Base-by-base conservation (phyloP, 176 grass and related monocot genomes). In the Thalia dealbata region DNA sequence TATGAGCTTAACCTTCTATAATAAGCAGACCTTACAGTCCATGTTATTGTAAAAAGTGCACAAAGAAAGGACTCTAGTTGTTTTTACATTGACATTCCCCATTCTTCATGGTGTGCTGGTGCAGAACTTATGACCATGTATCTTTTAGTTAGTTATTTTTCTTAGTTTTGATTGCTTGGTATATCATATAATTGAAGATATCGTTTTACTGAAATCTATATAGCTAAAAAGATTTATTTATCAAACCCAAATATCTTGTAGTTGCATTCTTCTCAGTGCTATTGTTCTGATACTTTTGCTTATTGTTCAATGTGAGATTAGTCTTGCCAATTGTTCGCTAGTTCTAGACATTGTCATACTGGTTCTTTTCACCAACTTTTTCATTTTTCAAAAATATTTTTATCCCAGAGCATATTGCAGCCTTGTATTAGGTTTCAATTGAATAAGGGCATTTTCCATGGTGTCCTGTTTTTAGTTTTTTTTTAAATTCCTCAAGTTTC, bases 401-500 rank as follows among this genome's bases (percentile, higher is more conserved):
- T 23, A 58, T 58, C 54, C 54, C 54, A 58, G 11, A 13, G 45
- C 10, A 13, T 10, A 48, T 48, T 48, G 6, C 45, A 19, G 10
- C 65, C 65, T n/a, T 68, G 32, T 68, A 43, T 68, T 38, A 43
- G 38, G 14, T 22, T 60, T 38, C 41, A 1, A 74, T 38, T 23
- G 50, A 22, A 56, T 55, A 74, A 70, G 72, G 10, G 61, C 64
- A 41, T n/a, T 64, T 56, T 21, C 18, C 23, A 29, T 80, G 65
- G 75, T 59, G 0, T 64, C 21, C 45, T 73, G 79, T 77, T 32
- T 59, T 85, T 82, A 73, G 26, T 27, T 73, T 78, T 76, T 48
- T 72, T 75, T n/a, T n/a, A n/a, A n/a, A n/a, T 59, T 83, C 29
- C 22, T 73, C 65, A 81, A 16, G 64, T 78, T 78, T 55, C 46